Base-by-base conservation (phyloP, 768 basidiomycete genomes). In the Hypsizygus marmoreus region DNA sequence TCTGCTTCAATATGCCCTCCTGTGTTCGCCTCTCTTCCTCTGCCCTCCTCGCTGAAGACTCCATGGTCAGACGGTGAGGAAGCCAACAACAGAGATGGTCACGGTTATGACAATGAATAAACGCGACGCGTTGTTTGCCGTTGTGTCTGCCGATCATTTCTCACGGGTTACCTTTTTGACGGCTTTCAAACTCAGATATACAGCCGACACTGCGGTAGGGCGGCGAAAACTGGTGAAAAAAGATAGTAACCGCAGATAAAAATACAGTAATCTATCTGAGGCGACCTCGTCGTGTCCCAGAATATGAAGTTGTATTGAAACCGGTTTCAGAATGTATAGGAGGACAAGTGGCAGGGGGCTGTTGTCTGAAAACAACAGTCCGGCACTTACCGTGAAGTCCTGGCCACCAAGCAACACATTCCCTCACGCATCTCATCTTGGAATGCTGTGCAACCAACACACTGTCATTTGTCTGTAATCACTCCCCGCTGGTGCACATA, bases 1-100 rank as follows among this genome's bases (percentile, higher is more conserved):
- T 88, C 50, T 87, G 72, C 12, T 62, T 66, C 31, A 72, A 67
- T 10, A 89, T 62, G 28, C 78, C 74, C 31, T 69, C 71, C 44
- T 83, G 79, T 41, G 59, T 71, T 22, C 57, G 64, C 33, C 59
- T 60, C 20, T 75, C 73, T 8, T 67, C 63, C 30, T 68, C 54
- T 2, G 49, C 51, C 51, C 76, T 72, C 48, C 65, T 68, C 1
- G 74, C 69, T 14, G 75, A 70, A 0, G 85, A 84, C 34, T 84
- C 73, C 85, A 87, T 86, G 24, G 12, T 4, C n/a, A 25, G 32
- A 12, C n/a, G n/a, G 16, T 25, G 24, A 40, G 13, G 16, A 38
- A 38, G 40, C 20, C 20, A 14, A n/a, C n/a, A 25, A 31, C 34
- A 25, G 17, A 28, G 13, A 12, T 14, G n/a, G n/a, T n/a, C n/a